Conservation (phyloP, 257 asterid genomes). For the Fraxinus anomala region DNA sequence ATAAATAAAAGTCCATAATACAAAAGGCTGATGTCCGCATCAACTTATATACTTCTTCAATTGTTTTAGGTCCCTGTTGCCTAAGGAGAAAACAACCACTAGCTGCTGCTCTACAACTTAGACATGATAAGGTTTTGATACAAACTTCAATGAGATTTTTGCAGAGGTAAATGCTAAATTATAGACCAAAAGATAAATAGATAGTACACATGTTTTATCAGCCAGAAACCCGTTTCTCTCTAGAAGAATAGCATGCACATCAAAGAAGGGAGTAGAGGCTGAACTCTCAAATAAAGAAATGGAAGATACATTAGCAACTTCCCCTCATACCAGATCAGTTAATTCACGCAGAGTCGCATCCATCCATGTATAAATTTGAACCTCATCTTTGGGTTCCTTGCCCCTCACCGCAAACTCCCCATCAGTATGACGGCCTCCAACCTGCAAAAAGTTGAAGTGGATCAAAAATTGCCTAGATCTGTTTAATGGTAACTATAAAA, state of each 20-base stretch:
- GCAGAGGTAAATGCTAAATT: not conserved
- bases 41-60: not conserved
- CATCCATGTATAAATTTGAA: slow-evolving; percentile 98
- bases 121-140: not conserved
- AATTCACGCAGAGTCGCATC: slow-evolving; percentile 96
- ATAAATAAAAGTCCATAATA: no score
- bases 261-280: slow-evolving; percentile 10
- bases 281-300: not conserved
- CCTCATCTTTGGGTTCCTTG: slow-evolving; percentile 98
- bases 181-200: not conserved
- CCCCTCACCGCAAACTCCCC: slow-evolving; percentile 94
- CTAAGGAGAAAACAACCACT: not conserved
- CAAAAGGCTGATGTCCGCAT: no score
- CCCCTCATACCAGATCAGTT: slow-evolving; percentile 83
- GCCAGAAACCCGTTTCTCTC: not conserved
- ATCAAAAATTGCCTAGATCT: slow-evolving; percentile 7
- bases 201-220: not conserved
- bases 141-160: not conserved
- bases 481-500: not conserved
- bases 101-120: not conserved
- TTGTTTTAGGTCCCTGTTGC: not conserved
- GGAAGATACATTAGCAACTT: not conserved
- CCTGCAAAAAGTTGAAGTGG: slow-evolving; percentile 37
- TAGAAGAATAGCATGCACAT: not conserved
- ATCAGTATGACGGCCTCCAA: slow-evolving; percentile 81